Evolutionary conservation across 331 rosid species (phyloP).

Genomic region (Erythrophleum ivorense): DNA sequence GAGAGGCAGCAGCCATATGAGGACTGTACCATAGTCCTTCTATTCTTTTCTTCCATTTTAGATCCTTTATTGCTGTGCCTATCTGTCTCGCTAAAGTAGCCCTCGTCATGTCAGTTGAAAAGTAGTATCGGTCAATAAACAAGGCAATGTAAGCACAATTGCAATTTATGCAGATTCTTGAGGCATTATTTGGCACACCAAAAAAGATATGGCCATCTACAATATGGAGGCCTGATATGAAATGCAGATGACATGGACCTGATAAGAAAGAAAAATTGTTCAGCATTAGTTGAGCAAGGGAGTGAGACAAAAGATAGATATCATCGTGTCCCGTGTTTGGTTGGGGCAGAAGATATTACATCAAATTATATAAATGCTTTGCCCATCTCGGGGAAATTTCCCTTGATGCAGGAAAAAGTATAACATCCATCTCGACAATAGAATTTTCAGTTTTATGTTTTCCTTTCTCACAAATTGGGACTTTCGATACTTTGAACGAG

Average conservation of each 20-base stretch:
- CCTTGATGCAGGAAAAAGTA: not conserved
- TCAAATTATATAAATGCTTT: not conserved
- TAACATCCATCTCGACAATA: not conserved
- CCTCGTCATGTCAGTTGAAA: slow-evolving; percentile 49
- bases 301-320: not conserved
- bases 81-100: slow-evolving; percentile 51
- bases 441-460: not conserved
- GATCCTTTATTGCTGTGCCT: slow-evolving; percentile 41
- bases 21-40: slow-evolving; percentile 58
- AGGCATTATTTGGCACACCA: not conserved
- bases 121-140: not conserved
- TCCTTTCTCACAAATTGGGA: not conserved
- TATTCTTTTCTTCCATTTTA: slow-evolving; percentile 19
- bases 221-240: not conserved
- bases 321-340: not conserved
- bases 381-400: not conserved
- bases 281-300: not conserved
- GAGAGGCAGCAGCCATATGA: slow-evolving; percentile 76
- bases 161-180: slow-evolving; percentile 24
- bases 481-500: not conserved
- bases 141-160: not conserved
- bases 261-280: not conserved
- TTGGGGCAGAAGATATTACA: not conserved
- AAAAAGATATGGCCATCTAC: not conserved
- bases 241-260: not conserved